Evolutionary conservation across 2,329 filamentous ascomycete species (phyloP), one percentile per base, ranked within the genome.

Genomic region (Exophiala bonariae): DNA sequence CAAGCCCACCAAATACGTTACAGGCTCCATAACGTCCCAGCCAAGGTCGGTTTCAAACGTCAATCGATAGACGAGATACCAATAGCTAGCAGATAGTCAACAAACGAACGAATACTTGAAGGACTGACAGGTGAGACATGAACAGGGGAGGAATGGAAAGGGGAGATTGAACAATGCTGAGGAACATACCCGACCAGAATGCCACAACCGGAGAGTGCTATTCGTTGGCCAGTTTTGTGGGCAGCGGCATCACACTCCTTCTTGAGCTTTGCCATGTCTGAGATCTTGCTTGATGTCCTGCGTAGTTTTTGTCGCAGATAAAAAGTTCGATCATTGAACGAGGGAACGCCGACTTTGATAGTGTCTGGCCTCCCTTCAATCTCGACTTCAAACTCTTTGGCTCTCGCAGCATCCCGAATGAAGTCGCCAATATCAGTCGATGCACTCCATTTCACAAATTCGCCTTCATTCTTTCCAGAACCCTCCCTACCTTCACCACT

Each of bases 371-470:
- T 75, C 0, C 88, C 88, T 63, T 95, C 86, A 47, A 96, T 88
- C 43, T 86, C 81, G 34, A 96, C 83, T 3, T 86, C 82, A 62
- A 96, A 96, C 62, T 95, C 89, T 44, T 87, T 82, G 0, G 87
- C 88, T 3, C 88, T 77, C 0, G 90, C 88, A 0, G 91, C 90
- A 63, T 96, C 91, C 7, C 89, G 83, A 56, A 96, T 93, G 62
- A 96, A 96, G 69, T 96, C 91, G 8, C 91, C 91, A 23, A 96
- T 86, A 64, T 96, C 91, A 1, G 91, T 96, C 22, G 85, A 88
- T 33, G 83, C 82, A 35, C 86, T 90, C 91, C 91, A 96, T 22
- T 89, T 83, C 2, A 96, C 88, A 72, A 92, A 93, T 44, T 81
- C 79, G 47, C 64, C 59, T 16, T 65, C 59, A n/a, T 66, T 74